These are phyloP conservation scores for Onygena corvina DNA, from an alignment of 2,329 filamentous ascomycete species.

Conservation along the genomic window DNA sequence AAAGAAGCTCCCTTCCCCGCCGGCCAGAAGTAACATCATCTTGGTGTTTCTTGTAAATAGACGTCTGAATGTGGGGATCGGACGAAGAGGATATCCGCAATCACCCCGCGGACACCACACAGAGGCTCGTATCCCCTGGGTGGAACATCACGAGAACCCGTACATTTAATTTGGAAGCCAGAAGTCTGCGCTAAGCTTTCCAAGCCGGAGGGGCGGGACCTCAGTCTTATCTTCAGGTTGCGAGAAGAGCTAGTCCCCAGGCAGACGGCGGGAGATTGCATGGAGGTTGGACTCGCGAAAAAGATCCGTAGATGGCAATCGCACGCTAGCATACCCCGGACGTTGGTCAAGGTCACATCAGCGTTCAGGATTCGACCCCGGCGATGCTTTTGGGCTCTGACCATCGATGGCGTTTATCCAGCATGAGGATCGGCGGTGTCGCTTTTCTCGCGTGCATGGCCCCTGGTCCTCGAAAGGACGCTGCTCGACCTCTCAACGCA, in stretches of 20 bases:
- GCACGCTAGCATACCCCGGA: background rate
- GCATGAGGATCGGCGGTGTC: too few relatives aligned
- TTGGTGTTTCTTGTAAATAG: background rate
- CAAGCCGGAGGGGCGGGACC: background rate
- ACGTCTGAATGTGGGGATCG: background rate
- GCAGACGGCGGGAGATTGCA: too few relatives aligned
- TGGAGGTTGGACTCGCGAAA: background rate
- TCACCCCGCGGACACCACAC: background rate
- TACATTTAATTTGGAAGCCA: background rate
- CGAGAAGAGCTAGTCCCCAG: background rate
- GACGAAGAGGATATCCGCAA: background rate
- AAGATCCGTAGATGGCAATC: background rate
- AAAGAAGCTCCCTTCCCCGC: background rate
- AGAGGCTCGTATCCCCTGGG: background rate
- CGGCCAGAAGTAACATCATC: background rate
- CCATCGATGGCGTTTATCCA: too few relatives aligned
- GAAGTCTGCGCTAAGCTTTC: slow-evolving; percentile 2
- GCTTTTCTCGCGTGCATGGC: too few relatives aligned
- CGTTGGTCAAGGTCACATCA: too few relatives aligned
- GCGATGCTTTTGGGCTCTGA: too few relatives aligned
- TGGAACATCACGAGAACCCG: background rate
- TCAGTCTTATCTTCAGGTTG: background rate
- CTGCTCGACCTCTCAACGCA: too few relatives aligned
- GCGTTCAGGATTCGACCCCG: too few relatives aligned
- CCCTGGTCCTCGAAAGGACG: too few relatives aligned